Conservation (phyloP, 2,329 filamentous ascomycete genomes). For the Didymosphaeria variabile region DNA sequence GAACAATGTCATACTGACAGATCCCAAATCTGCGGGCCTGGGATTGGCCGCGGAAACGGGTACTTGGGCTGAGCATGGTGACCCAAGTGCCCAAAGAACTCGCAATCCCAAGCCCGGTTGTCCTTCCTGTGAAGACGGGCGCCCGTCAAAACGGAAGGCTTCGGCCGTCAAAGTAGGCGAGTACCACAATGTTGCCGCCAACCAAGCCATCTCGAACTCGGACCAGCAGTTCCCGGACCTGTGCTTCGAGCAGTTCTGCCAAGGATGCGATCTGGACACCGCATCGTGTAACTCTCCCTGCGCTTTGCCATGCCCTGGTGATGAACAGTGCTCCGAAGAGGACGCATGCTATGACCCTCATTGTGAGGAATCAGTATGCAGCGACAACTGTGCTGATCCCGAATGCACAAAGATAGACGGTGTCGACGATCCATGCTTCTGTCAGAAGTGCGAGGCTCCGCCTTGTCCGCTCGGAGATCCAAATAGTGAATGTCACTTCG, state of each 20-base stretch:
- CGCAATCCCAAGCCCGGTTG: constrained; percentile 25
- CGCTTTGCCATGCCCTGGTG: constrained; percentile 37
- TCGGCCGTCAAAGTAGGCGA: constrained; percentile 41
- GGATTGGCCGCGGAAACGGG: constrained; percentile 22
- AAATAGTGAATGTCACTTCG: constrained; percentile 42
- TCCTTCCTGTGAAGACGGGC: constrained; percentile 38
- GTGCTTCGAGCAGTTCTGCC: constrained; percentile 47
- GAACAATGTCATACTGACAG: constrained; percentile 28
- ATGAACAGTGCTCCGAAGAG: constrained; percentile 38
- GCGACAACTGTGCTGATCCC: constrained; percentile 44
- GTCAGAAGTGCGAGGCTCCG: constrained; percentile 43
- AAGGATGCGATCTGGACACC: constrained; percentile 44
- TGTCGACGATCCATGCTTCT: constrained; percentile 45
- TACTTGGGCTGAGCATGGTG: constrained; percentile 38
- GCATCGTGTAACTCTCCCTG: constrained; percentile 30
- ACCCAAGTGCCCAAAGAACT: constrained; percentile 31
- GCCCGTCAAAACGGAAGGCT: constrained; percentile 46
- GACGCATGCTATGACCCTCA: constrained; percentile 50
- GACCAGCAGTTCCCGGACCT: constrained; percentile 46
- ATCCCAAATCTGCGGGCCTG: constrained; percentile 22
- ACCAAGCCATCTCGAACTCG: constrained; percentile 23
- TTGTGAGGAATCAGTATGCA: constrained; percentile 42
- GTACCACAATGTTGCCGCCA: constrained; percentile 36
- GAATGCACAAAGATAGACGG: constrained; percentile 45
- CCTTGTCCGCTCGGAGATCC: constrained; percentile 44